Base-by-base conservation (phyloP, 176 grass and related monocot genomes). In the Oryza longistaminata region DNA sequence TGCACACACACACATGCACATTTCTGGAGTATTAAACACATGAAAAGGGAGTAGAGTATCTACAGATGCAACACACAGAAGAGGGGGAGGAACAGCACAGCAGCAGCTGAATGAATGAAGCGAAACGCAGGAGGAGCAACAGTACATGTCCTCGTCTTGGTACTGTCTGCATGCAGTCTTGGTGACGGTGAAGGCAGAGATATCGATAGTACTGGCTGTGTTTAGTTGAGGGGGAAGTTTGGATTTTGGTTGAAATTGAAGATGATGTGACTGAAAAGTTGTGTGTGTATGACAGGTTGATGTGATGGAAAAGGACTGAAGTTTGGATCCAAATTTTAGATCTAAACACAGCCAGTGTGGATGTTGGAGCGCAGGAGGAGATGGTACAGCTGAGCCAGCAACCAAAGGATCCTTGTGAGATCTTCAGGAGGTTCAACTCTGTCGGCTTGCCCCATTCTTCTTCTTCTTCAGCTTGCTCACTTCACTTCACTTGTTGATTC, bases 101-200 rank as follows among this genome's bases (percentile, higher is more conserved):
- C 2, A 25, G 39, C 39, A 49, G 77, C 64, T 50, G 42, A 80
- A 61, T 61, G 52, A 19, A 55, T 14, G 46, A 49, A 43, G 10
- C 42, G 42, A 33, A 49, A 45, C 78, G 34, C 15, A 52, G 43
- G 19, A 24, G 44, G 16, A 81, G 14, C 79, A 70, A 58, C 66
- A 58, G 79, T 81, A 70, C 79, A 69, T 53, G 65, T 81, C 78
- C 44, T 69, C 65, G 65, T 69, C 45, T 81, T 53, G 45, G 43
- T 8, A 53, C 78, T 80, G 78, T 46, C 46, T 44, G 15, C 46
- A 53, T 44, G 9, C 46, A 53, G 17, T 55, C 52, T 68, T 68
- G 77, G 62, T 4, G 15, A 64, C 64, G 35, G 37, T 25, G 53
- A 61, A 66, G 43, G 40, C 10, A 40, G 31, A 52, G 49, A 52